Percentiles rank a stretch among this genome's conserved stretches.
phyloP scores from a whole-genome alignment of 345 rosid genomes.

The Atalantia buxifolia region DNA sequence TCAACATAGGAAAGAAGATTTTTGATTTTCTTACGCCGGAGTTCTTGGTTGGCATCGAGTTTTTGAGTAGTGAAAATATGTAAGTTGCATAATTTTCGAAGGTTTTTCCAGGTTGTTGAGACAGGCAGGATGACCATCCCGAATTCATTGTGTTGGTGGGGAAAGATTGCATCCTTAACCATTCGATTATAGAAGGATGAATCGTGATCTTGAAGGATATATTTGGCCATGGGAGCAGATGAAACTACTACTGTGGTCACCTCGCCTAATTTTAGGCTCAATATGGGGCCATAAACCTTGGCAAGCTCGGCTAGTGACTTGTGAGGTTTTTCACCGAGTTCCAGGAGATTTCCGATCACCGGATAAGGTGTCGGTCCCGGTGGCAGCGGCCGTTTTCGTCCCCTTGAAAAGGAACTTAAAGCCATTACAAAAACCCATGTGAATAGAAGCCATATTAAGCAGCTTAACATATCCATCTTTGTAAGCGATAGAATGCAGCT shows the following conservation, averaged over 20 bases:
- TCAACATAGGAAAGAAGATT: too few relatives aligned
- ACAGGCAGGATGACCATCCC: not conserved
- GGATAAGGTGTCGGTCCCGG: too few relatives aligned
- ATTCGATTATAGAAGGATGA: not conserved
- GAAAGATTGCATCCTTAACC: not conserved
- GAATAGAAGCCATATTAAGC: conserved; percentile 2
- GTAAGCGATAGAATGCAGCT: not conserved
- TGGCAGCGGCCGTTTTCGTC: too few relatives aligned
- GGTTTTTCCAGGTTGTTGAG: not conserved
- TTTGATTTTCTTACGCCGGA: too few relatives aligned
- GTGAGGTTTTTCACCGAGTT: too few relatives aligned
- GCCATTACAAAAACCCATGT: not conserved
- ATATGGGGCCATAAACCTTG: not conserved
- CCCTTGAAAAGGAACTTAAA: too few relatives aligned
- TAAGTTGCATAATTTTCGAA: not conserved
- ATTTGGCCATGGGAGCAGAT: not conserved
- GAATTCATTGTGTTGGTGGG: not conserved
- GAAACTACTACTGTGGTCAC: not conserved
- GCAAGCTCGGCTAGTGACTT: too few relatives aligned
- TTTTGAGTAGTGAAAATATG: too few relatives aligned
- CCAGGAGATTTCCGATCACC: too few relatives aligned
- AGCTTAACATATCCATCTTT: conserved; percentile 5
- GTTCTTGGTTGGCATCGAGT: too few relatives aligned
- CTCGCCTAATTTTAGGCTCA: conserved; percentile 13
- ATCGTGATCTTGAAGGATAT: not conserved